A percentile compares a stretch with the other conserved stretches of the same genome.
Conservation (phyloP, 176 grass and related monocot genomes). For the Alloteropsis semialata region DNA sequence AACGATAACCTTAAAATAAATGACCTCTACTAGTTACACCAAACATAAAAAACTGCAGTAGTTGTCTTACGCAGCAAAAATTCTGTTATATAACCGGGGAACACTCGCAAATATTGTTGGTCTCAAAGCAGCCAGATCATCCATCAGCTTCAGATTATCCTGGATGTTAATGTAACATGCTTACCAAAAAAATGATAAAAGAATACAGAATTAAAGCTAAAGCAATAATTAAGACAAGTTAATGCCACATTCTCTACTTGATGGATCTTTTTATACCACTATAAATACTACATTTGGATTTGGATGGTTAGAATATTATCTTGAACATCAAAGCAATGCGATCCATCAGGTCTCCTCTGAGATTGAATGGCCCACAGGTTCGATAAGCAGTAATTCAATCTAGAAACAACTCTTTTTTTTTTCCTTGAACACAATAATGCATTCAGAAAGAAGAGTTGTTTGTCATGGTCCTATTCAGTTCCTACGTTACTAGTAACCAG, state of each 20-base stretch:
- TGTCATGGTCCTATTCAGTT: constrained; percentile 9
- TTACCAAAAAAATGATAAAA: not conserved
- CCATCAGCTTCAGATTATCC: constrained; percentile 99
- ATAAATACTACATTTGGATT: not conserved
- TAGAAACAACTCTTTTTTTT: constrained; percentile 23
- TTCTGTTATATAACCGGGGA: constrained; percentile 87
- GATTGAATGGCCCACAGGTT: too few species aligned
- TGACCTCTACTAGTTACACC: too few species aligned
- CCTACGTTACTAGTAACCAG: not conserved
- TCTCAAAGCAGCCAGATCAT: constrained; percentile 84
- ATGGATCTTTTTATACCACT: too few species aligned
- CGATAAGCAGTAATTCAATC: not conserved
- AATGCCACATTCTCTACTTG: too few species aligned
- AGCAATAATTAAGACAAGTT: too few species aligned
- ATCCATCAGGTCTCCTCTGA: too few species aligned
- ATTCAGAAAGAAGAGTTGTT: too few species aligned
- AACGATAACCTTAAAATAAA: too few species aligned
- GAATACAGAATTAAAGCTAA: not conserved
- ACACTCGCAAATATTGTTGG: constrained; percentile 89
- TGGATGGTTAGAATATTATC: not conserved
- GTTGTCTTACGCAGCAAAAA: constrained; percentile 78
- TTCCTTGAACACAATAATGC: too few species aligned
- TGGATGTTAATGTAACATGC: constrained; percentile 37
- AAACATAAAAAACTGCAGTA: too few species aligned
- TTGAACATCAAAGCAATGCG: not conserved